Evolutionary conservation across 78 protist species (phyloP).

Genomic region (Isochrysis galbana): DNA sequence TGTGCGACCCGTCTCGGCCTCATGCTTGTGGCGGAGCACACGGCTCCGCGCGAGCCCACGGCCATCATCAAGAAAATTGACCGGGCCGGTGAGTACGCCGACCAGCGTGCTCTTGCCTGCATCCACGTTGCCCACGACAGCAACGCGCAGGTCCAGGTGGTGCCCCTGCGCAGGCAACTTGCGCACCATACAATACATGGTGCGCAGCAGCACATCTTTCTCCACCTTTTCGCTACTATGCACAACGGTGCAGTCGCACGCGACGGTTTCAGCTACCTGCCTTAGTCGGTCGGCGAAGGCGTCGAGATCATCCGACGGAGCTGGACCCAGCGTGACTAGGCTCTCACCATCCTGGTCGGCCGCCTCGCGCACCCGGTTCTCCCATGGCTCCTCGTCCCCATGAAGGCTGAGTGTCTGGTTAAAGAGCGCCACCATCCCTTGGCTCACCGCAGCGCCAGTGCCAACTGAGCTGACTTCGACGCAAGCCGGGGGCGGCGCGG

Average conservation of each 20-base stretch:
- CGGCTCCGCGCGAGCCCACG: constrained; percentile 33
- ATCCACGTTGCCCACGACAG: constrained; percentile 46
- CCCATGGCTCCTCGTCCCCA: neutral
- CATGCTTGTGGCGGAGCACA: constrained; percentile 11
- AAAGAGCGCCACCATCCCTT: neutral
- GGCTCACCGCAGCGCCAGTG: neutral
- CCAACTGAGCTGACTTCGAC: no score
- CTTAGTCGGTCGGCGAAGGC: neutral
- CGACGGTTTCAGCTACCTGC: neutral
- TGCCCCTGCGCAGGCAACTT: neutral
- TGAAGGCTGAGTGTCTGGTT: neutral
- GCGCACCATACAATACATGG: neutral
- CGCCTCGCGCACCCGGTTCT: neutral
- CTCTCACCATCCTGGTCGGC: neutral
- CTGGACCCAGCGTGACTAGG: neutral
- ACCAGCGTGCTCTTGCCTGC: constrained; percentile 36
- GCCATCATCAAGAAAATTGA: constrained; percentile 21
- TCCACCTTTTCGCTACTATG: neutral
- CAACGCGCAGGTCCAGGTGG: constrained; percentile 35
- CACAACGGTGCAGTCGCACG: neutral
- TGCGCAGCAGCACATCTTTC: neutral
- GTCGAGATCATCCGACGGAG: neutral
- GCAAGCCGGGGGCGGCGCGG: no score
- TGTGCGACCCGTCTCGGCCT: constrained; percentile 20
- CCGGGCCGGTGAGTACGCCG: constrained; percentile 41